These are phyloP conservation scores for Aspergillus heteromorphus DNA, from an alignment of 495 filamentous ascomycete species.

Conservation along the genomic window DNA sequence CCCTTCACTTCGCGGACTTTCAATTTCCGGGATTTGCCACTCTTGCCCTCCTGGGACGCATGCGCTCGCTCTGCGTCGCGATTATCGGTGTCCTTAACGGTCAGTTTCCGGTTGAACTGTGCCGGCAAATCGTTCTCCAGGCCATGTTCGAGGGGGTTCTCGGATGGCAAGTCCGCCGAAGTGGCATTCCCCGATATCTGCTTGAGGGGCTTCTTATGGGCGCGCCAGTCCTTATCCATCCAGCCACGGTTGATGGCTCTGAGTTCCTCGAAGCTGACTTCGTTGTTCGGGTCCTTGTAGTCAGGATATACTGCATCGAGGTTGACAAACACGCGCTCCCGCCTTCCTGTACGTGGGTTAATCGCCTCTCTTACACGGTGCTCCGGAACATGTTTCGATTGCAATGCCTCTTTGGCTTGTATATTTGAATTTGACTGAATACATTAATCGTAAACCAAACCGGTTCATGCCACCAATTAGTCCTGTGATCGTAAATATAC, in stretches of 20 bases:
- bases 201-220: slow-evolving; percentile 32
- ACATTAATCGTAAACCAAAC: slow-evolving; percentile 52
- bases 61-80: slow-evolving; percentile 24
- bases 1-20: slow-evolving; percentile 69
- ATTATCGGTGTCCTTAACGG: slow-evolving; percentile 16
- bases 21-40: slow-evolving; percentile 53
- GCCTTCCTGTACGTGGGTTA: slow-evolving; percentile 72
- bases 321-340: slow-evolving; percentile 81
- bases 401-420: slow-evolving; percentile 33
- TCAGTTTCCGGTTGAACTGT: slow-evolving; percentile 26
- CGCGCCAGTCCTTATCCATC: slow-evolving; percentile 63
- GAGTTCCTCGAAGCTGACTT: slow-evolving; percentile 87
- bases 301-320: slow-evolving; percentile 79
- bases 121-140: slow-evolving; percentile 20
- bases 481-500: slow-evolving; percentile 94
- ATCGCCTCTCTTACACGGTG: slow-evolving; percentile 64
- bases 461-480: slow-evolving; percentile 73
- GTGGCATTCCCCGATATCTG: slow-evolving; percentile 35
- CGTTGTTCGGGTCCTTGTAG: slow-evolving; percentile 56
- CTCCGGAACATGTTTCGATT: slow-evolving; percentile 32
- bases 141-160: slow-evolving; percentile 9
- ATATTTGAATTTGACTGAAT: slow-evolving; percentile 53
- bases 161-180: slow-evolving; percentile 10
- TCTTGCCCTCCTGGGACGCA: slow-evolving; percentile 29
- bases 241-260: slow-evolving; percentile 74